Conservation (phyloP, 306 rosid genomes). For the Cyamopsis tetragonoloba region DNA sequence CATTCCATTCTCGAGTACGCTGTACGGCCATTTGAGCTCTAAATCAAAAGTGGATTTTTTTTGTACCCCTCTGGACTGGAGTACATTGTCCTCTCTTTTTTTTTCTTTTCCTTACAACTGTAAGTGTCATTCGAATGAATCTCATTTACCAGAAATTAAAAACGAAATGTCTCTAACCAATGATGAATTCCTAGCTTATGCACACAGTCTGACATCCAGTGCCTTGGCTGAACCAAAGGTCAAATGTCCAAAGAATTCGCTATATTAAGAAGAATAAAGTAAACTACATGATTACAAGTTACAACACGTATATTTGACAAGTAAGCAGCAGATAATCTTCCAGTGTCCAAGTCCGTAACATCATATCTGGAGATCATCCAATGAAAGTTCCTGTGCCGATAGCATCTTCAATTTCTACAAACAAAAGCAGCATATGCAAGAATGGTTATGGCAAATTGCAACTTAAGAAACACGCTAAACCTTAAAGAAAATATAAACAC, state of each 20-base stretch:
- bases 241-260: slow-evolving; percentile 39
- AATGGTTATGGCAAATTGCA: slow-evolving; percentile 10
- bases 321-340: slow-evolving; percentile 10
- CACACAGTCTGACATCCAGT: slow-evolving; percentile 38
- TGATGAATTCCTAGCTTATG: slow-evolving; percentile 35
- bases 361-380: slow-evolving; percentile 92
- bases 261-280: slow-evolving; percentile 26
- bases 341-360: slow-evolving; percentile 19
- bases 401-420: slow-evolving; percentile 90
- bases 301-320: slow-evolving; percentile 34
- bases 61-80: too few species aligned
- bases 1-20: too few species aligned
- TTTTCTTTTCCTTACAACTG: too few species aligned
- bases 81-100: too few species aligned
- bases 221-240: slow-evolving; percentile 22
- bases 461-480: slow-evolving; percentile 5
- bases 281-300: slow-evolving; percentile 32
- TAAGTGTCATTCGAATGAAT: neutral
- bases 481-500: neutral
- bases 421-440: neutral
- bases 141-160: slow-evolving; percentile 12
- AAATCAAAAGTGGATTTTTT: too few species aligned
- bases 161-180: slow-evolving; percentile 18
- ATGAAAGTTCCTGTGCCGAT: slow-evolving; percentile 59
- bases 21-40: too few species aligned